Base-by-base conservation (phyloP, 208 protist genomes). In the Trypanosoma conorhini region DNA sequence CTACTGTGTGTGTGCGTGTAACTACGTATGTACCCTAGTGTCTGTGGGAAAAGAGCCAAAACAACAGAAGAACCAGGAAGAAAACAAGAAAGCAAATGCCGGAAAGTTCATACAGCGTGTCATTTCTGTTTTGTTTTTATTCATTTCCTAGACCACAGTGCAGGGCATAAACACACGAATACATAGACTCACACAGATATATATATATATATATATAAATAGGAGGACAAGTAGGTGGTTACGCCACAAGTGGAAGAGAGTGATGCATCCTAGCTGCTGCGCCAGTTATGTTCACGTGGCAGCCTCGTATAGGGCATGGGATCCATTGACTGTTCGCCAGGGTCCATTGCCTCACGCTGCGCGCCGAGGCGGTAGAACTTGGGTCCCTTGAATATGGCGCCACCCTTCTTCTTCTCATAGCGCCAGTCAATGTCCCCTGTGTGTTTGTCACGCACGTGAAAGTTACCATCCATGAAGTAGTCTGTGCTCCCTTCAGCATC, bases 381-480 rank as follows among this genome's bases (percentile, higher is more conserved):
- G 24, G 90, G 90, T 8, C 90, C 90, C 17, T 84, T 76, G 35
- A 96, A 91, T 5, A 91, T 68, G 7, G 87, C 67, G 0, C 90
- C 90, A 21, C 90, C 87, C 12, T 67, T 67, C 72, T 91, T 91
- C 62, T 80, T 82, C 72, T 96, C 90, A 56, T 93, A 93, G 30
- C 87, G 84, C 85, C 87, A 96, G 69, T 96, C 90, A 69, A 96
- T 88, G 67, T 96, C 90, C 13, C 90, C 83, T 15, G 90, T 93
- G 28, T 74, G 62, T 46, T 88, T 86, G 60, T 96, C 82, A 57
- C 80, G 80, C 65, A 93, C 87, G 72, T 96, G 90, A 77, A 81
- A 91, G 22, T 60, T 28, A n/a, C 70, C 73, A 48, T 86, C 67
- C 24, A 80, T 72, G 46, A 92, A 83, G 81, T 93, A 96, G 71